Conservation (phyloP, 495 filamentous ascomycete genomes). For the Umbilicaria muhlenbergii region DNA sequence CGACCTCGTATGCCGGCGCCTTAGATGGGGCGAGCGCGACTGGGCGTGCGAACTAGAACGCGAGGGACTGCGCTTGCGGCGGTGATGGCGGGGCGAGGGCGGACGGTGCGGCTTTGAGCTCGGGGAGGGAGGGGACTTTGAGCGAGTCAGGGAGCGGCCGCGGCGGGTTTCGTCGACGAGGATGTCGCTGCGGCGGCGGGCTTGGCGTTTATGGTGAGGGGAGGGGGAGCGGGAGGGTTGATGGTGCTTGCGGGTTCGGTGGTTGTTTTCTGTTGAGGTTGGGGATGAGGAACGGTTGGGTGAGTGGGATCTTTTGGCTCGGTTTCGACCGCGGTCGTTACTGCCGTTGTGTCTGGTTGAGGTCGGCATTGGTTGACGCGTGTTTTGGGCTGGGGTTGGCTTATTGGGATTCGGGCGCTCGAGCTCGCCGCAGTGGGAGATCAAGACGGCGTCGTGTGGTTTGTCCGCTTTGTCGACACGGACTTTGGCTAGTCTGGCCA, state of each 20-base stretch:
- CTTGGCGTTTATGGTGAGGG: neutral
- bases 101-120: neutral
- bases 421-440: slow-evolving; percentile 26
- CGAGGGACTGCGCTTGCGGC: slow-evolving; percentile 7
- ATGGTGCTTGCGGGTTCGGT: neutral
- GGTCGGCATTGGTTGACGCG: no score
- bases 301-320: neutral
- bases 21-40: slow-evolving; percentile 3
- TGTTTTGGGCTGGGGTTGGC: neutral
- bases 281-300: neutral
- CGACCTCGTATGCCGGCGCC: slow-evolving; percentile 4
- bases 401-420: slow-evolving; percentile 6
- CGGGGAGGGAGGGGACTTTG: neutral
- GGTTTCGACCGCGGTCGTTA: neutral
- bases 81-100: neutral
- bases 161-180: slow-evolving; percentile 15
- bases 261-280: neutral
- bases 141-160: slow-evolving; percentile 16
- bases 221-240: neutral
- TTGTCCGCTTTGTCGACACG: slow-evolving; percentile 21
- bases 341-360: slow-evolving; percentile 2
- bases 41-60: slow-evolving; percentile 13
- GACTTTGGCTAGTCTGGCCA: slow-evolving; percentile 19
- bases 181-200: slow-evolving; percentile 15
- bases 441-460: slow-evolving; percentile 19